A percentile compares a stretch with the other conserved stretches of the same genome.
These are phyloP conservation scores for Pseudomonodictys pantanalensis DNA, from an alignment of 495 filamentous ascomycete genomes.

Conservation along the genomic window DNA sequence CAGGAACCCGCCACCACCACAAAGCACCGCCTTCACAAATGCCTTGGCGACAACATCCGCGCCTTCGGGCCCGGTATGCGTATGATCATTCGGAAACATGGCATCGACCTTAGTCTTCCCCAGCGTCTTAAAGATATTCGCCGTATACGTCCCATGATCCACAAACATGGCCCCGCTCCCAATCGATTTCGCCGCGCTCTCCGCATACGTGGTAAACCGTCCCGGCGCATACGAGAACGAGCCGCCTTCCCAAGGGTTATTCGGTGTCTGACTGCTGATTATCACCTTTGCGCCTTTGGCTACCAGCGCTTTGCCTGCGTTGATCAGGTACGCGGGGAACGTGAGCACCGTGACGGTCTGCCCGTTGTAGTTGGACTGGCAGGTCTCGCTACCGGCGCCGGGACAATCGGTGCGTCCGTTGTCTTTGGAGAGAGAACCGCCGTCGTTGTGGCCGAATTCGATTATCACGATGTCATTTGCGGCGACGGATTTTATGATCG, in stretches of 20 bases:
- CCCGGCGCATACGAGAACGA: slow-evolving; percentile 44
- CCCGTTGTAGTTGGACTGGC: slow-evolving; percentile 51
- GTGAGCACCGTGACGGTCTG: slow-evolving; percentile 56
- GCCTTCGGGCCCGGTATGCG: slow-evolving; percentile 60
- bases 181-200: slow-evolving; percentile 46
- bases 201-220: slow-evolving; percentile 59
- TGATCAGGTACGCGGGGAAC: slow-evolving; percentile 57
- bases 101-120: slow-evolving; percentile 47
- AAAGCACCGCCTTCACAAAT: slow-evolving; percentile 60
- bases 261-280: slow-evolving; percentile 60
- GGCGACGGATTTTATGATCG: slow-evolving; percentile 49
- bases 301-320: slow-evolving; percentile 51
- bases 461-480: slow-evolving; percentile 59
- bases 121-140: slow-evolving; percentile 51
- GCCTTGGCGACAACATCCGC: slow-evolving; percentile 58
- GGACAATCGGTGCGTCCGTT: slow-evolving; percentile 60
- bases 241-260: slow-evolving; percentile 61
- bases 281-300: slow-evolving; percentile 63
- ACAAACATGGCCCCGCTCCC: slow-evolving; percentile 51
- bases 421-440: slow-evolving; percentile 56
- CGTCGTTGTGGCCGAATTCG: slow-evolving; percentile 67
- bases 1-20: slow-evolving; percentile 35
- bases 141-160: slow-evolving; percentile 59
- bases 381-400: slow-evolving; percentile 55
- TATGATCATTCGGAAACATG: slow-evolving; percentile 62